Evolutionary conservation across 371 early-diverging fungal species (phyloP).

Genomic region (Saksenaea oblongispora): DNA sequence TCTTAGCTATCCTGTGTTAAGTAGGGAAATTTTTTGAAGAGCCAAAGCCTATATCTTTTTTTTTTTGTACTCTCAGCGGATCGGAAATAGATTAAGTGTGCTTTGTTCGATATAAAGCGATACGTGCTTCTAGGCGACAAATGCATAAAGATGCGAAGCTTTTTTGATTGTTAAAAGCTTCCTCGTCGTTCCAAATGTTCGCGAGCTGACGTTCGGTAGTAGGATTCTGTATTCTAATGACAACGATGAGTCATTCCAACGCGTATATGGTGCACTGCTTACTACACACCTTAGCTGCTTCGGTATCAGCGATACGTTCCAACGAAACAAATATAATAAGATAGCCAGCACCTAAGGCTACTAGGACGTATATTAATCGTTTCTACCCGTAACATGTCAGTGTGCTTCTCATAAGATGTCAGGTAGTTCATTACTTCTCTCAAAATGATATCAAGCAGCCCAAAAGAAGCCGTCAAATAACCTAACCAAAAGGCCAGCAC

Average conservation of each 20-base stretch:
- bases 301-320: constrained; percentile 22
- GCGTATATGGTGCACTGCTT: neutral
- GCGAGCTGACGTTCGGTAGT: constrained; percentile 25
- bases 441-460: constrained; percentile 11
- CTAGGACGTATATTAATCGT: constrained; percentile 10
- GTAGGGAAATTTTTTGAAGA: too few relatives aligned
- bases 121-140: too few relatives aligned
- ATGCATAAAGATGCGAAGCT: neutral
- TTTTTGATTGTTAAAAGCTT: constrained; percentile 10
- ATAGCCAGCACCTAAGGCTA: constrained; percentile 9
- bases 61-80: too few relatives aligned
- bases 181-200: constrained; percentile 24
- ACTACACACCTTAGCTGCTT: constrained; percentile 8
- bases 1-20: too few relatives aligned
- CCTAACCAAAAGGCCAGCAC: constrained; percentile 27
- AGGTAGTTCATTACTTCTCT: constrained; percentile 14
- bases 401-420: neutral
- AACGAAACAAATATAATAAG: constrained; percentile 20
- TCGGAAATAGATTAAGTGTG: too few relatives aligned
- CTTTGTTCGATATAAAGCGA: too few relatives aligned
- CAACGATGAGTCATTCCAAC: neutral
- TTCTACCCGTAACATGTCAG: constrained; percentile 7
- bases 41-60: too few relatives aligned
- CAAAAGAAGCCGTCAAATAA: constrained; percentile 23
- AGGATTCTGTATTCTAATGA: constrained; percentile 18